Evolutionary conservation across 1,139 yeast genomes (phyloP).

Genomic region (Kazachstania sp.): DNA sequence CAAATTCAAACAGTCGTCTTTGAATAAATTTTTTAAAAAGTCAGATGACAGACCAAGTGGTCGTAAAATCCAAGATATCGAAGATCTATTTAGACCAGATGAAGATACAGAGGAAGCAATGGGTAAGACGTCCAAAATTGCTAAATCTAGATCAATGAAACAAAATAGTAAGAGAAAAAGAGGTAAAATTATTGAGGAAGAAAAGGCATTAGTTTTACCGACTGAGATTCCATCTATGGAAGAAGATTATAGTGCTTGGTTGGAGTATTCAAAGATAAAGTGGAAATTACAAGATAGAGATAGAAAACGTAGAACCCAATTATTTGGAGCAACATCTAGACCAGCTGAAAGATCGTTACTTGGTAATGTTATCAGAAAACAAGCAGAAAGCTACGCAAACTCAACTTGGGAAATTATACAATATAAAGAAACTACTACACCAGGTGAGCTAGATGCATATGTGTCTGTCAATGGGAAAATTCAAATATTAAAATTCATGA

Average conservation of each 20-base stretch:
- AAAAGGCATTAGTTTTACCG: constrained; percentile 42
- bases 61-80: constrained; percentile 57
- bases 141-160: constrained; percentile 45
- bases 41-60: constrained; percentile 27
- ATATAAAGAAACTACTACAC: constrained; percentile 47
- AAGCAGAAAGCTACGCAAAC: constrained; percentile 70
- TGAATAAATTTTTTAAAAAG: constrained; percentile 49
- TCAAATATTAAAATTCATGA: constrained; percentile 62
- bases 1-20: constrained; percentile 60
- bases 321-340: constrained; percentile 63
- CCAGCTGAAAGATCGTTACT: constrained; percentile 43
- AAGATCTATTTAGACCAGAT: constrained; percentile 51
- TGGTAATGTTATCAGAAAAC: constrained; percentile 62
- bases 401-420: constrained; percentile 81
- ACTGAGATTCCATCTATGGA: constrained; percentile 62
- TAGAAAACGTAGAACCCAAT: constrained; percentile 58
- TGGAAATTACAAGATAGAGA: constrained; percentile 74
- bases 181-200: constrained; percentile 31
- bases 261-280: constrained; percentile 69
- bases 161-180: constrained; percentile 29
- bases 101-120: constrained; percentile 15
- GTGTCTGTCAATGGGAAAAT: constrained; percentile 63
- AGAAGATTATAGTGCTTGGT: constrained; percentile 68
- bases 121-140: constrained; percentile 31
- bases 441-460: constrained; percentile 71